A percentile compares a stretch with the other conserved stretches of the same genome.
These are phyloP conservation scores for Seminavis robusta DNA, from an alignment of 108 stramenopile genomes.

Conservation along the genomic window DNA sequence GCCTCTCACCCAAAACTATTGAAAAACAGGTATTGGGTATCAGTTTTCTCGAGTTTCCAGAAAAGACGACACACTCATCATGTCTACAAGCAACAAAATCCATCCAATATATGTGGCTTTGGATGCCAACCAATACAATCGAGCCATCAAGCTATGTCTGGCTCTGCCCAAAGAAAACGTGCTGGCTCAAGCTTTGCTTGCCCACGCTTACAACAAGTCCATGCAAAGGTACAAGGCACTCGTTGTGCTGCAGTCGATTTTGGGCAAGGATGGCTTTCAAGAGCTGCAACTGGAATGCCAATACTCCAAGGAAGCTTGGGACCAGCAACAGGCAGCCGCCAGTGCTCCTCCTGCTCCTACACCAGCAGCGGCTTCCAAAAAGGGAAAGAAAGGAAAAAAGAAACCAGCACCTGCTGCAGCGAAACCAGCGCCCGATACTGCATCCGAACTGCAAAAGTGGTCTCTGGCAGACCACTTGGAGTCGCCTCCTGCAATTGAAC, in stretches of 20 bases:
- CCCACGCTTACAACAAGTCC: conserved; percentile 53
- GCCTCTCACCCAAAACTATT: too few relatives aligned
- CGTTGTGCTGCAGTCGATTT: conserved; percentile 29
- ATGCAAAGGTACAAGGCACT: conserved; percentile 55
- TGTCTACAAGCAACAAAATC: conserved; percentile 25
- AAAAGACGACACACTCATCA: background rate
- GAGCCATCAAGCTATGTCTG: conserved; percentile 61
- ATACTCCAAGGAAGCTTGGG: conserved; percentile 9
- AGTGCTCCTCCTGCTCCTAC: conserved; percentile 9
- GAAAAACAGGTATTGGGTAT: too few relatives aligned
- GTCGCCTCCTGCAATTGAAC: conserved; percentile 13
- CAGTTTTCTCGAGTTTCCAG: too few relatives aligned
- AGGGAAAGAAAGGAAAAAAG: conserved; percentile 37
- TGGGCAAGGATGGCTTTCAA: conserved; percentile 32
- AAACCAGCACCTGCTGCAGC: conserved; percentile 10
- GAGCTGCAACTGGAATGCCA: conserved; percentile 32
- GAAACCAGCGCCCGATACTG: background rate
- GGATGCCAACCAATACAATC: conserved; percentile 57
- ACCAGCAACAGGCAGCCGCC: background rate
- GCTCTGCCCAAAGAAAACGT: conserved; percentile 34
- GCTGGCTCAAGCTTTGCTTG: conserved; percentile 55
- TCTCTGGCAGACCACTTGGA: conserved; percentile 31
- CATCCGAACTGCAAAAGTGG: conserved; percentile 8
- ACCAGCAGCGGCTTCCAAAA: conserved; percentile 15
- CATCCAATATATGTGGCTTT: conserved; percentile 69